Evolutionary conservation across 768 basidiomycete species (phyloP), one percentile per base, ranked within the genome.

Genomic region (Hygrophoropsis aurantiaca): DNA sequence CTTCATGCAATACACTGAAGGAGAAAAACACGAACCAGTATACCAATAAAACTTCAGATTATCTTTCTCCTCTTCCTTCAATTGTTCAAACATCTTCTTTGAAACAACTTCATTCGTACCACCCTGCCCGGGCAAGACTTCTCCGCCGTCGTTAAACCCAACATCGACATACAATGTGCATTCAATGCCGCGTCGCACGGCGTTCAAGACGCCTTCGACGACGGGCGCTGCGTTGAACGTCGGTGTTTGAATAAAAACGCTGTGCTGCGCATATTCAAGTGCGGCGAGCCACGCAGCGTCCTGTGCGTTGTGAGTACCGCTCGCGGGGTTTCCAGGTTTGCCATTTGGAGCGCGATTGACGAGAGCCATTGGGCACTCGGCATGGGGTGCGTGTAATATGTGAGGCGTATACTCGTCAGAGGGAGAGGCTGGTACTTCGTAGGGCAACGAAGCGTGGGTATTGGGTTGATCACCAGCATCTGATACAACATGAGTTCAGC

Each of bases 91-190:
- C 69, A 88, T 76, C 30, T 69, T 66, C 50, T 78, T 71, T 13
- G 77, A 78, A 16, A 88, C 83, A 62, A 84, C 74, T 51, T 85
- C 82, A 59, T 88, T 88, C 27, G 79, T 87, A 2, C 86, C 86
- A 9, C 85, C 85, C 60, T 85, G 84, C 54, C 77, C 77, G 1
- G 84, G 84, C 30, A 85, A 69, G 33, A 75, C 75, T 60, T 85
- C 84, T 42, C 80, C 80, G 66, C 66, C 77, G 53, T 84, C 77
- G 49, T 74, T 75, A 57, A 72, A 74, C 19, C 69, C 82, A 16
- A 85, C 69, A 57, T 80, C 79, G 35, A 87, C 68, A 56, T 81
- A 82, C 15, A 85, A 69, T 10, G 73, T 75, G 27, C 83, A 81
- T 36, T 78, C 71, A 4, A 88, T 73, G 5, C 81, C 85, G 23